Evolutionary conservation across 163 green algal species (phyloP).

Genomic region (Botryococcus braunii): DNA sequence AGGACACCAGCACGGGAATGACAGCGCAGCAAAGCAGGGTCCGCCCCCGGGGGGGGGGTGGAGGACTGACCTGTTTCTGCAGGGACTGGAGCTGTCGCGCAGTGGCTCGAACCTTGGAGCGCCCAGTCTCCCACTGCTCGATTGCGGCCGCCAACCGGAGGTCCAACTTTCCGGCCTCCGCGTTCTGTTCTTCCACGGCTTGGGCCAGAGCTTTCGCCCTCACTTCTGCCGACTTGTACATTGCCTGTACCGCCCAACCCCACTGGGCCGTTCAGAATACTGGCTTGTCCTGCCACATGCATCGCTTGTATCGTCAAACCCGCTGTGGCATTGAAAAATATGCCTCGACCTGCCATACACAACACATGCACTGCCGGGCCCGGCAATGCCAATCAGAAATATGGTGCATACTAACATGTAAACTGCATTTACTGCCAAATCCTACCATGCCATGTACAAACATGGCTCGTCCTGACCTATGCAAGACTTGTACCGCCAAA

Average conservation of each 20-base stretch:
- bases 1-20: too few species aligned
- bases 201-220: constrained; percentile 7
- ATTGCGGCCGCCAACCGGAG: constrained; percentile 16
- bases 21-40: too few species aligned
- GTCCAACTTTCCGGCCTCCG: constrained; percentile 32
- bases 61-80: neutral
- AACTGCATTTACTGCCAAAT: too few species aligned
- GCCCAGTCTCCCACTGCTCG: constrained; percentile 17
- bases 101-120: constrained; percentile 17
- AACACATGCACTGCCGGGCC: too few species aligned
- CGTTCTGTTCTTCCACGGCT: constrained; percentile 2
- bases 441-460: too few species aligned
- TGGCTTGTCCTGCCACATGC: neutral
- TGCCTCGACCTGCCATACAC: too few species aligned
- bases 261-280: neutral
- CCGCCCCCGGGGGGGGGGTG: too few species aligned
- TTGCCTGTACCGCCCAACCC: constrained; percentile 5
- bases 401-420: too few species aligned
- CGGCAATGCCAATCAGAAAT: too few species aligned
- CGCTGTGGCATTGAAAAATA: too few species aligned
- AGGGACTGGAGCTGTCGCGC: constrained; percentile 19
- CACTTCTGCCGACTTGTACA: constrained; percentile 18
- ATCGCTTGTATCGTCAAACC: neutral
- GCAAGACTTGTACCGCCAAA: too few species aligned
- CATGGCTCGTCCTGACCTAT: too few species aligned